A percentile compares a stretch with the other conserved stretches of the same genome.
Conservation (phyloP, 495 filamentous ascomycete species). For the Antarctomyces pellizariae region DNA sequence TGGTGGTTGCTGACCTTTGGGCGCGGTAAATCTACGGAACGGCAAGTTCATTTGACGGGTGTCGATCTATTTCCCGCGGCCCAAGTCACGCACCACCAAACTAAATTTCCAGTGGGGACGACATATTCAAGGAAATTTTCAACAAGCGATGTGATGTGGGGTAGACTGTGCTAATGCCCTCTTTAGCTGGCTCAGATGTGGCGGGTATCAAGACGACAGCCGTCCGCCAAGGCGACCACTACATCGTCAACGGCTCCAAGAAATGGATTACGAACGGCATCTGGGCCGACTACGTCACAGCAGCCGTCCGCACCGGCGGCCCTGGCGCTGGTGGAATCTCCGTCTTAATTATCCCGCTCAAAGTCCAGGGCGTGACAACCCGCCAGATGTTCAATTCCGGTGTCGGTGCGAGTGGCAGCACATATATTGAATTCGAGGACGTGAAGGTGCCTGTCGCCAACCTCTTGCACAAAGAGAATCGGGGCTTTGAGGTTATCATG, state of each 20-base stretch:
- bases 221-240: slow-evolving; percentile 19
- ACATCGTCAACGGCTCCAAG: slow-evolving; percentile 30
- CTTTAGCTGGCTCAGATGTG: slow-evolving; percentile 28
- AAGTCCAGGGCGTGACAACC: slow-evolving; percentile 18
- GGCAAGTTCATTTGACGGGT: too few species aligned
- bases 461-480: slow-evolving; percentile 22
- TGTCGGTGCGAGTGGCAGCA: slow-evolving; percentile 16
- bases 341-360: slow-evolving; percentile 26
- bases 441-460: slow-evolving; percentile 21
- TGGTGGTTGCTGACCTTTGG: too few species aligned
- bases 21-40: too few species aligned
- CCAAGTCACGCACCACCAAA: too few species aligned
- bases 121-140: too few species aligned
- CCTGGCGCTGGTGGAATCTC: slow-evolving; percentile 23
- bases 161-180: too few species aligned
- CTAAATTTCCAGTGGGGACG: too few species aligned
- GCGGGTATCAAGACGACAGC: slow-evolving; percentile 28
- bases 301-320: slow-evolving; percentile 29
- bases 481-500: slow-evolving; percentile 26
- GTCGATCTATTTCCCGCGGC: too few species aligned
- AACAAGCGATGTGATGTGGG: too few species aligned
- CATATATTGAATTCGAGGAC: slow-evolving; percentile 24
- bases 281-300: slow-evolving; percentile 29
- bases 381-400: slow-evolving; percentile 15
- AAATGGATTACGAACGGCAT: slow-evolving; percentile 35